These are phyloP conservation scores for Ambispora gerdemannii DNA, from an alignment of 192 early-diverging fungal genomes.

Conservation along the genomic window DNA sequence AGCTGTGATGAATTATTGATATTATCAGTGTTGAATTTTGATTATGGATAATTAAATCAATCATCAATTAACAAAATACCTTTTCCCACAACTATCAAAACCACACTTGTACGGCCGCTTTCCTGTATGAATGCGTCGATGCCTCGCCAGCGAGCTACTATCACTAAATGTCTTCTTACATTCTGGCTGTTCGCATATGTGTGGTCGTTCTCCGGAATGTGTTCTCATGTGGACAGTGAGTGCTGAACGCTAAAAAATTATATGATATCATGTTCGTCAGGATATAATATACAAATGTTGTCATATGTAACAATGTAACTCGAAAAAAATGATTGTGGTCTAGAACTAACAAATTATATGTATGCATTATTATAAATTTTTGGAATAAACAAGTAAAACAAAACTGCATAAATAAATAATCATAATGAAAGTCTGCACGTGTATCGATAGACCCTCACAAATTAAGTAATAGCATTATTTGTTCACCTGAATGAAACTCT, in stretches of 20 bases:
- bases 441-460: too few relatives aligned
- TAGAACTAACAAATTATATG: background rate
- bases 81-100: conserved; percentile 47
- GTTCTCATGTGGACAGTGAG: conserved; percentile 77
- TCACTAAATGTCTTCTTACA: conserved; percentile 79
- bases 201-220: conserved; percentile 75
- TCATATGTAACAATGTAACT: too few relatives aligned
- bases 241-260: conserved; percentile 60
- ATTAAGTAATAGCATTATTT: too few relatives aligned
- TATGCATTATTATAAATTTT: background rate
- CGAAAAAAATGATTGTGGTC: background rate
- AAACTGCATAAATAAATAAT: too few relatives aligned
- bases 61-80: conserved; percentile 18
- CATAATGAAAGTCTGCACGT: too few relatives aligned
- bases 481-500: conserved; percentile 70
- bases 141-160: conserved; percentile 72
- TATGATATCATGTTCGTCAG: too few relatives aligned
- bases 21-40: background rate
- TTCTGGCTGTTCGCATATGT: conserved; percentile 61
- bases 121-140: conserved; percentile 64
- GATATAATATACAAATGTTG: too few relatives aligned
- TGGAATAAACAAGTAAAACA: too few relatives aligned
- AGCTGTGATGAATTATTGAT: background rate
- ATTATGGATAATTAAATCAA: too few relatives aligned
- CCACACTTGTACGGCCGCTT: conserved; percentile 65